Evolutionary conservation across 2,329 filamentous ascomycete genomes (phyloP).

Genomic region (Beauveria sp.): DNA sequence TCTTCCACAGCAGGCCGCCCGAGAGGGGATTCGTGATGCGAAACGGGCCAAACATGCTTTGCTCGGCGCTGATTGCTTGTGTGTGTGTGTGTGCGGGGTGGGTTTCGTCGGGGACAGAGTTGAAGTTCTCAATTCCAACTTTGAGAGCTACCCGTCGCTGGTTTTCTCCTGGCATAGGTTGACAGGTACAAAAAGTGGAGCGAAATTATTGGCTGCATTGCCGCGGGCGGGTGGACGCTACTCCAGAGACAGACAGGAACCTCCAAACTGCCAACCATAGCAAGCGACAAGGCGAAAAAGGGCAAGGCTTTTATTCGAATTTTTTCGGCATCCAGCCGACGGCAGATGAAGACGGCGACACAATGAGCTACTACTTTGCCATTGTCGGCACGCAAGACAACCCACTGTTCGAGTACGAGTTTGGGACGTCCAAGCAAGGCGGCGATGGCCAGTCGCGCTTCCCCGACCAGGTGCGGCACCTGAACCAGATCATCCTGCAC

Average conservation of each 20-base stretch:
- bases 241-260: background rate
- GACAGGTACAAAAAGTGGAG: conserved; percentile 14
- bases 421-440: conserved; percentile 92
- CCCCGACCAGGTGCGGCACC: conserved; percentile 77
- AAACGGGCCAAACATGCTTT: conserved; percentile 74
- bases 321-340: background rate
- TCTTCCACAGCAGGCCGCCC: conserved; percentile 89
- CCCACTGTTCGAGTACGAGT: conserved; percentile 93
- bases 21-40: conserved; percentile 69
- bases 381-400: conserved; percentile 95
- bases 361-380: conserved; percentile 97
- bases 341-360: background rate
- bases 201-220: conserved; percentile 19
- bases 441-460: conserved; percentile 90
- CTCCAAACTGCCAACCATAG: background rate
- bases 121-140: conserved; percentile 5
- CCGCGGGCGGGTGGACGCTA: background rate
- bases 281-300: background rate
- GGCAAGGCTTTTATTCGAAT: background rate
- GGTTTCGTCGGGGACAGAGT: conserved; percentile 17
- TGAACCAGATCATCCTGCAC: conserved; percentile 97
- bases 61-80: conserved; percentile 5
- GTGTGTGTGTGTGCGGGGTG: background rate
- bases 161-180: background rate
- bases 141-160: background rate